Evolutionary conservation across 2,329 filamentous ascomycete species (phyloP), one percentile per base, ranked within the genome.

Genomic region (Microdochium paspali): DNA sequence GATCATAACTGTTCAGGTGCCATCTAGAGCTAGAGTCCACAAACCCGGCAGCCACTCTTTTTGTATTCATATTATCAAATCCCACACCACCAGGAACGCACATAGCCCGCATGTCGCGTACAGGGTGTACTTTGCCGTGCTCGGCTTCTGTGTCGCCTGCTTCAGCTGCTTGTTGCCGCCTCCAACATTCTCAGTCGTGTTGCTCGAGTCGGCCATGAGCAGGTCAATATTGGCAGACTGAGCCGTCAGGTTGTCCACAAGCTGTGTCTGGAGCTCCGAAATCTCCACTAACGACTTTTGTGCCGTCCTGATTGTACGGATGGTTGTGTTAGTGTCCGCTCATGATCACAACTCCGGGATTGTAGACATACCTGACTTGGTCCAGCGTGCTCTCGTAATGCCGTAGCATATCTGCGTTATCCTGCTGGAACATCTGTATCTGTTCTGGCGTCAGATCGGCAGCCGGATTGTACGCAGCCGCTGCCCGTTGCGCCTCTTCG

Each of bases 361-460:
- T 9, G 35, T 15, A 24, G 15, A 76, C 86, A 47, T 78, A 94
- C 87, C 85, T 87, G 55, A 97, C 89, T 76, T 97, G 93, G 65
- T 90, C 85, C 62, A 97, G 71, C n/a, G 87, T 90, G 67, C 86
- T 89, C 66, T 96, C 89, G 65, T 94, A 95, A 66, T 95, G 87
- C 65, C 86, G 87, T 56, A 97, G 75, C 83, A 98, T 90, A 53
- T 88, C 84, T 65, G 90, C 84, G 61, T 97, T 96, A 61, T 94
- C 90, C 66, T 89, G 80, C 56, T 91, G 90, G 68, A 98, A 97
- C 61, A 95, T 79, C 64, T 96, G 91, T 46, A 93, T 71, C 66
- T 97, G 91, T 61, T 96, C 90, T 21, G 82, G 75, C 18, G 85
- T 88, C 51, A 96, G 70, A 52, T 82, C 78, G 39, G 80, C 67